A percentile compares a stretch with the other conserved stretches of the same genome.
phyloP scores from a whole-genome alignment of 2,329 filamentous ascomycete species.

The Ophiostoma novo-ulmi region DNA sequence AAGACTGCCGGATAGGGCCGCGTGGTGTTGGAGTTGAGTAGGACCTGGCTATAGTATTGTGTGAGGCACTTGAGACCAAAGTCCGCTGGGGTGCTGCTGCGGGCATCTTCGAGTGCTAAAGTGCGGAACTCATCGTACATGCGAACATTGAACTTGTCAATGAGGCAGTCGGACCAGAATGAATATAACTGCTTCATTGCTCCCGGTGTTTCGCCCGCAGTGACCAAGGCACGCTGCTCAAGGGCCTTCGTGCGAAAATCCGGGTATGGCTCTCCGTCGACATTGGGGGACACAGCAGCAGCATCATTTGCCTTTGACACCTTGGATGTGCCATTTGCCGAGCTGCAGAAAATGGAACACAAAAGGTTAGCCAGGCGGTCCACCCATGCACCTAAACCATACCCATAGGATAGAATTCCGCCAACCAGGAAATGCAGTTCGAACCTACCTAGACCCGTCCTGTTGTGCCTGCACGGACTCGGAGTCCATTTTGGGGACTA shows the following conservation, averaged over 20 bases:
- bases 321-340: background rate
- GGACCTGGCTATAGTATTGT: constrained; percentile 52
- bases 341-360: constrained; percentile 1
- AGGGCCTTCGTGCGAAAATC: constrained; percentile 40
- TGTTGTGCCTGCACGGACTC: constrained; percentile 21
- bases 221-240: constrained; percentile 35
- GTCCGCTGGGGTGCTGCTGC: constrained; percentile 41
- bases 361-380: constrained; percentile 7
- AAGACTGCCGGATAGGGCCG: constrained; percentile 32
- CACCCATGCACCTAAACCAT: background rate
- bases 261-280: constrained; percentile 29
- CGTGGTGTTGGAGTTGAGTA: constrained; percentile 29
- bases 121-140: constrained; percentile 73
- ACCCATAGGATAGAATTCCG: background rate
- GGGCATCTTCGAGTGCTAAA: constrained; percentile 60
- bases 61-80: constrained; percentile 59
- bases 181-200: constrained; percentile 65
- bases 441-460: constrained; percentile 14
- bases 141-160: constrained; percentile 65
- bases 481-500: constrained; percentile 28
- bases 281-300: background rate
- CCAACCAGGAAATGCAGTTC: background rate
- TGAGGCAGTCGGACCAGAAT: constrained; percentile 70
- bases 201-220: constrained; percentile 40
- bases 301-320: background rate